A percentile compares a stretch with the other conserved stretches of the same genome.
These are phyloP conservation scores for Penicillium samsonianum DNA, from an alignment of 495 filamentous ascomycete genomes.

Conservation along the genomic window DNA sequence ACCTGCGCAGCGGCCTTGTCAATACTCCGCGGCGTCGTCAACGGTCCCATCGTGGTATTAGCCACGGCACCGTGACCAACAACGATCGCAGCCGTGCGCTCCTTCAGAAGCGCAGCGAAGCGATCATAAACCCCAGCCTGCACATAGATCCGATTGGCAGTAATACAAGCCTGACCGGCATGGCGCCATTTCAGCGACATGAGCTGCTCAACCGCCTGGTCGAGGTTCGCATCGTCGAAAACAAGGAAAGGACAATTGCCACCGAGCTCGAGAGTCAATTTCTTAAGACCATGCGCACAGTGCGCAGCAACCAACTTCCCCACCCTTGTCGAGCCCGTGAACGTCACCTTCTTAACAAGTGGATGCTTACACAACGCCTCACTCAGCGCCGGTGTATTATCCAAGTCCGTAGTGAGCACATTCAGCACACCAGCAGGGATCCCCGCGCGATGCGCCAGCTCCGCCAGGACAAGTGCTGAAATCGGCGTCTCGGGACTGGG, in stretches of 20 bases:
- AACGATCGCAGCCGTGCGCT: constrained; percentile 55
- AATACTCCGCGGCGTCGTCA: constrained; percentile 64
- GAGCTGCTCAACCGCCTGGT: constrained; percentile 59
- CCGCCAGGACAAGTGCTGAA: constrained; percentile 53
- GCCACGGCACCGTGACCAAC: constrained; percentile 63
- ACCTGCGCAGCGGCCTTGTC: constrained; percentile 64
- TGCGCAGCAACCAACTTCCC: constrained; percentile 62
- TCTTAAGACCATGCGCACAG: constrained; percentile 65
- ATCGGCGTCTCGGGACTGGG: constrained; percentile 65
- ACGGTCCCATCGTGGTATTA: constrained; percentile 64
- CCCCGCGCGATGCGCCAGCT: constrained; percentile 55
- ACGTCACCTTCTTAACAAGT: constrained; percentile 69
- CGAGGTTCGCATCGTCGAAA: constrained; percentile 71
- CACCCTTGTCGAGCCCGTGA: constrained; percentile 69
- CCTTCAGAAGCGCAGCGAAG: constrained; percentile 56
- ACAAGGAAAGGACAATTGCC: constrained; percentile 76
- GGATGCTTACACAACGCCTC: constrained; percentile 65
- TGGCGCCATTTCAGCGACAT: constrained; percentile 67
- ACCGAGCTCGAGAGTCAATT: constrained; percentile 70
- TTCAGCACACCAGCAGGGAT: constrained; percentile 59
- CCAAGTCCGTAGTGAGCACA: constrained; percentile 56
- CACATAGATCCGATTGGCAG: constrained; percentile 71
- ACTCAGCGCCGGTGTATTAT: constrained; percentile 64
- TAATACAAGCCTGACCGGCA: constrained; percentile 73
- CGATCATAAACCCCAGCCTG: constrained; percentile 57